These are phyloP conservation scores for Rosa chinensis DNA, from an alignment of 306 rosid genomes.

Conservation along the genomic window DNA sequence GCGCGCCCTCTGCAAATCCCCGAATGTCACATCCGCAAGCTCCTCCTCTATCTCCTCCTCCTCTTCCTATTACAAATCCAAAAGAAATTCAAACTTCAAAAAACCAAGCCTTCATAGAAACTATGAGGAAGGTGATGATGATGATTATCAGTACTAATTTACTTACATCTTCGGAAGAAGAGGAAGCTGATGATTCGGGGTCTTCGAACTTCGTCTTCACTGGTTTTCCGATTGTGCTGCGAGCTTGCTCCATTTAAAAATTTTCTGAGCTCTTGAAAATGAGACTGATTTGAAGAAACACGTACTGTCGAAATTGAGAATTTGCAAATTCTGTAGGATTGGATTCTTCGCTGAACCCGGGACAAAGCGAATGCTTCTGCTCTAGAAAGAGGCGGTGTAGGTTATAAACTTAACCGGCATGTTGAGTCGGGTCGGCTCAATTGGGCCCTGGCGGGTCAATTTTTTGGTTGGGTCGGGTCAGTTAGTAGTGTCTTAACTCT, in stretches of 20 bases:
- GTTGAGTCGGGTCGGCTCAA: no score
- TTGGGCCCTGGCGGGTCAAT: no score
- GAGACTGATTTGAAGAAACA: no score
- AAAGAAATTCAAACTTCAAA: neutral
- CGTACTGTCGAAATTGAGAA: no score
- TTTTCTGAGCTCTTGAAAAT: neutral
- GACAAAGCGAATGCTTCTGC: no score
- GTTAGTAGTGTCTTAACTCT: no score
- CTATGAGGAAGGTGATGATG: neutral
- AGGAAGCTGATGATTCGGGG: neutral
- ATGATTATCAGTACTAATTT: neutral
- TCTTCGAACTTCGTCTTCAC: neutral
- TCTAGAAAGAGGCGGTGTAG: no score
- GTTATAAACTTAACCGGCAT: no score
- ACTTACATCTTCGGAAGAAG: slow-evolving; percentile 20
- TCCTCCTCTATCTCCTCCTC: slow-evolving; percentile 75
- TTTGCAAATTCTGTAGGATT: no score
- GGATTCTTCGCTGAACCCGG: no score
- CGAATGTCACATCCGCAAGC: slow-evolving; percentile 81
- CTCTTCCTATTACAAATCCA: slow-evolving; percentile 17
- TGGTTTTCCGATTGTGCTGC: neutral
- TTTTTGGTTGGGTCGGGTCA: no score
- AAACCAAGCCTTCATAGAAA: neutral
- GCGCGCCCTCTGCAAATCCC: slow-evolving; percentile 81
- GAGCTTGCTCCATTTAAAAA: neutral